Base-by-base conservation (phyloP, 371 early-diverging fungal genomes). In the Apophysomyces variabilis region DNA sequence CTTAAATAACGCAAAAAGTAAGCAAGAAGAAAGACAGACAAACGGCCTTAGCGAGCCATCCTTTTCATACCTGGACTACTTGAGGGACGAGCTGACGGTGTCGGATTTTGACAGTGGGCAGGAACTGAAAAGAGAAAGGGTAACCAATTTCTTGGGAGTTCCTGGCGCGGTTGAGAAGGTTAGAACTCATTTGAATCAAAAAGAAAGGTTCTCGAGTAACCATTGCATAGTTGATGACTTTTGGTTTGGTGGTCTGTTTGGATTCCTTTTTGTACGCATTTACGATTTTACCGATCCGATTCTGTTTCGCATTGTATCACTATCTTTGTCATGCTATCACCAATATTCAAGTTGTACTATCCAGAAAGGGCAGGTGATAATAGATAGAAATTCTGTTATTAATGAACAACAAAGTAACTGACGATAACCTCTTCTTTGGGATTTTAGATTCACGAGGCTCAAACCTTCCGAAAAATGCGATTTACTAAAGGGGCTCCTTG, bases 181-280 rank as follows among this genome's bases (percentile, higher is more conserved):
- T 75, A 58, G 43, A 26, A 37, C 26, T 32, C 44, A 47, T 12
- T 11, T 4, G 11, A 32, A 58, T 26, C 12, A 39, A 39, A 18
- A 14, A 13, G 4, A 14, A 9, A 38, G 8, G 21, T 46, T 59
- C 16, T 26, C 3, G 3, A 26, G 32, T 26, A 26, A 26, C n/a
- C 66, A 61, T 38, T 54, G 12, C 45, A 5, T 64, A 93, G 89
- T 75, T 95, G 60, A 85, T 98, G 85, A 76, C 80, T 32, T 93
- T 97, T 81, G 99, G 99, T 2, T 91, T 90, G 56, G 82, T 94
- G 43, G 91, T 98, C 4, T 97, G 98, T 62, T 74, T 97, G 47
- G 98, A 98, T 77, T 91, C 97, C 1, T 95, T 99, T 66, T 73
- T 99, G 13, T 92, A 94, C 70, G 90, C 93, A 4, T 96, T 98